Evolutionary conservation across 2,329 filamentous ascomycete species (phyloP), one percentile per base, ranked within the genome.

Genomic region (Byssothecium circinans): DNA sequence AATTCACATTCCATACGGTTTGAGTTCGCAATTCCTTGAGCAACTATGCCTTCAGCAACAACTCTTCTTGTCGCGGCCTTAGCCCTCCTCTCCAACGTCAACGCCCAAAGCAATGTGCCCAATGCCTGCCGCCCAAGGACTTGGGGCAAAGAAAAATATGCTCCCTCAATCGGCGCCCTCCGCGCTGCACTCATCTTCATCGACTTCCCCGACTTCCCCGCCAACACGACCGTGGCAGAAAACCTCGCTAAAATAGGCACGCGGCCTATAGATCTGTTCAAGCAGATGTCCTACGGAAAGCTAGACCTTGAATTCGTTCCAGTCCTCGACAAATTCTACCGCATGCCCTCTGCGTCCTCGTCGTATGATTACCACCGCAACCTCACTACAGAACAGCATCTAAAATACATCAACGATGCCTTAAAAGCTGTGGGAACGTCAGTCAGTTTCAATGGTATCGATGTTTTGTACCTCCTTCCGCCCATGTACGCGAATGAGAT

Each of bases 391-490:
- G 50, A 53, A 25, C 30, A 19, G 4, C 50, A 53, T 22, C 15
- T 45, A 3, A 30, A 45, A 10, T 57, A 57, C 36, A 53, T 55
- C 22, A 45, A 50, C 18, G 52, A 57, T 39, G 46, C 49, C 2
- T n/a, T 55, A 11, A 37, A 36, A 2, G 47, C 51, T 4, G 42
- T 51, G 2, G 54, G 52, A 2, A n/a, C 23, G 22, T 35, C 34
- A 1, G 27, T 40, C n/a, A 49, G 30, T 25, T 52, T 49, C 45
- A 19, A 1, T 2, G 30, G 30, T 14, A 48, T 45, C 32, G 47
- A 57, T 27, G 47, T 53, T 8, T 34, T 57, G 10, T 54, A 52
- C 45, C 45, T 57, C 33, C n/a, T 54, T 4, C 46, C 54, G 2
- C 35, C 54, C 11, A 41, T 39, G 15, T 27, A 27, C 27, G 51